Evolutionary conservation across 805 yeast genomes (phyloP).

Genomic region (Yarrowia porcina): DNA sequence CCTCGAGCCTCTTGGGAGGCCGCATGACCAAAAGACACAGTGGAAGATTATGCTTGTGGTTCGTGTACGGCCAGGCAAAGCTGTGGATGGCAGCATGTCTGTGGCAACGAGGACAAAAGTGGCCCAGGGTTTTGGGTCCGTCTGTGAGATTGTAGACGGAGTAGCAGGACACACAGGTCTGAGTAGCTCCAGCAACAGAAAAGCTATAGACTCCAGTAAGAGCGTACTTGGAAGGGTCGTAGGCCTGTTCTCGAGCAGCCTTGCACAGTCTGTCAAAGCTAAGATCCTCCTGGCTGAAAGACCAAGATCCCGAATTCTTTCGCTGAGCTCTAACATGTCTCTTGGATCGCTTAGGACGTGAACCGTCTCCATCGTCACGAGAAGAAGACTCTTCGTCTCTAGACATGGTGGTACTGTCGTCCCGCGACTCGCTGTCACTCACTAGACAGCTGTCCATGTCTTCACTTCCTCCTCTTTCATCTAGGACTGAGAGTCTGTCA

Average conservation of each 20-base stretch:
- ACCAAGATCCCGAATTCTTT: background rate
- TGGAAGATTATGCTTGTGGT: background rate
- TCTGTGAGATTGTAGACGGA: background rate
- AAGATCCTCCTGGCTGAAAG: constrained; percentile 8
- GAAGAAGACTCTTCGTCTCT: constrained; percentile 4
- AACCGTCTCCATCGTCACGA: background rate
- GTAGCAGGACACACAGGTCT: background rate
- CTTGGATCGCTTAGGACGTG: background rate
- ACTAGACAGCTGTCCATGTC: background rate
- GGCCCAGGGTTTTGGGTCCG: constrained; percentile 27
- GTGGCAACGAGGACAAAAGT: constrained; percentile 37
- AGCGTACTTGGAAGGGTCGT: background rate
- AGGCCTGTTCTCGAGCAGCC: background rate
- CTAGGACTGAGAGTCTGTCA: background rate
- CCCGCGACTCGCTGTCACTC: background rate
- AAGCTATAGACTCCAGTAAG: background rate
- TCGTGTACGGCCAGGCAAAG: constrained; percentile 35
- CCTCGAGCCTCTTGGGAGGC: constrained; percentile 8
- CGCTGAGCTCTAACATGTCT: background rate
- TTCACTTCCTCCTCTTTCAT: background rate
- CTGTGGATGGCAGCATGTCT: constrained; percentile 36
- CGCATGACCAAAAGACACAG: background rate
- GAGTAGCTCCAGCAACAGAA: background rate
- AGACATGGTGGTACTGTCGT: background rate
- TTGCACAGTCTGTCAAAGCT: constrained; percentile 1